These are phyloP conservation scores for Celoporthe dispersa DNA, from an alignment of 2,329 filamentous ascomycete genomes.

Conservation along the genomic window DNA sequence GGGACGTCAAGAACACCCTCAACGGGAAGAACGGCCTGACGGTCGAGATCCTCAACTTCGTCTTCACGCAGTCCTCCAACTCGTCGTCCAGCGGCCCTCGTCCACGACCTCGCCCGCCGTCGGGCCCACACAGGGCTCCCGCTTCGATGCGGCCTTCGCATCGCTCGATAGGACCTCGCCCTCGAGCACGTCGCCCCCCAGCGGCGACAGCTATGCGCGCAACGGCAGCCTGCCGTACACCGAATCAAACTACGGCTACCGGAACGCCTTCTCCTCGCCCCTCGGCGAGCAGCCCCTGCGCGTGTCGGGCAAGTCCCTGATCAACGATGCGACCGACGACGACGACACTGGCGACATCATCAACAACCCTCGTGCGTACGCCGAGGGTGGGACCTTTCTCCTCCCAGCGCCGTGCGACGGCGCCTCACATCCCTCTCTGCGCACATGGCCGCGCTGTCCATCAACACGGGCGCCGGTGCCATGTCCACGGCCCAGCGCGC, in stretches of 20 bases:
- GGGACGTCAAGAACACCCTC: constrained; percentile 61
- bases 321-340: constrained; percentile 69
- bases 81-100: constrained; percentile 31
- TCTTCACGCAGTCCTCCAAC: constrained; percentile 41
- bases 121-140: constrained; percentile 57
- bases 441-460: constrained; percentile 70
- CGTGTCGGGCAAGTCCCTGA: constrained; percentile 71
- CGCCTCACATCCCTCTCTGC: constrained; percentile 66
- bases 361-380: constrained; percentile 73
- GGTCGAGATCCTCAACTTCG: constrained; percentile 57
- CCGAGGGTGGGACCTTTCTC: constrained; percentile 64
- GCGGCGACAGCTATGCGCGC: constrained; percentile 52
- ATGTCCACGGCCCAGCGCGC: constrained; percentile 57
- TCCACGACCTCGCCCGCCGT: constrained; percentile 44
- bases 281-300: constrained; percentile 61
- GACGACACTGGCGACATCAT: constrained; percentile 74
- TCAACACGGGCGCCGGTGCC: constrained; percentile 66
- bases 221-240: constrained; percentile 61
- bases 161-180: constrained; percentile 65
- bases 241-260: constrained; percentile 60
- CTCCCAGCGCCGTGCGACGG: constrained; percentile 66
- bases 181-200: constrained; percentile 61
- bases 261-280: constrained; percentile 71
- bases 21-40: constrained; percentile 61
- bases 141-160: constrained; percentile 67